Evolutionary conservation across 2,329 filamentous ascomycete species (phyloP), one percentile per base, ranked within the genome.

Genomic region (Penicillium sp.): DNA sequence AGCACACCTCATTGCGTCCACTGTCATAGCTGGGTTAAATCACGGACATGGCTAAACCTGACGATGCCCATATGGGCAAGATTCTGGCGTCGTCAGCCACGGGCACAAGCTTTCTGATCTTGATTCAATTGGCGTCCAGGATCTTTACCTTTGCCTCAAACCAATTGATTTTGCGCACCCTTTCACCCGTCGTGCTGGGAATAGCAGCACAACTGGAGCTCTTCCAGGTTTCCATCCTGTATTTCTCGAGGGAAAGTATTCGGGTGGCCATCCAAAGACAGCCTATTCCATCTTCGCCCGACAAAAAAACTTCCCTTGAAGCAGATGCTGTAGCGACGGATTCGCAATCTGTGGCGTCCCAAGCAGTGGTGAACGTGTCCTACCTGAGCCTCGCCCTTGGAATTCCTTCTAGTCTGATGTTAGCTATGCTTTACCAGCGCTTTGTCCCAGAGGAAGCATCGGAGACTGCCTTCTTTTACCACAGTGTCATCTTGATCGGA

Each of bases 251-350:
- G 40, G 94, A 99, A 76, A 93, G 89, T 68, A 79, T 97, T 49
- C 88, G 94, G 17, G 89, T 96, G n/a, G 92, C 93, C 27, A 85
- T 96, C 37, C 93, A 97, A 76, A 84, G 94, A 51, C 89, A 93
- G 65, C 78, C 79, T 15, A 65, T 75, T n/a, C 71, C 75, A n/a
- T 63, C 15, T 54, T 50, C 52, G 62, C 62, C 41, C 56, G 33
- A 41, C 65, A 64, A 57, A 48, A 47, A 50, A 9, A 53, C 31
- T 49, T 45, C 46, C 25, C 9, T 51, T 41, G 8, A 35, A 50
- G 53, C 64, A 49, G 55, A 57, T 41, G 6, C 51, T 58, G 10
- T 50, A 59, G 48, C 49, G 60, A 50, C 59, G 59, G 46, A 67
- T 56, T 45, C 62, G 62, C 63, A 71, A 37, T 63, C 62, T 37